A percentile compares a stretch with the other conserved stretches of the same genome.
Evolutionary conservation across 2,329 filamentous ascomycete species (phyloP).

Genomic region (Fusarium bactridioides): DNA sequence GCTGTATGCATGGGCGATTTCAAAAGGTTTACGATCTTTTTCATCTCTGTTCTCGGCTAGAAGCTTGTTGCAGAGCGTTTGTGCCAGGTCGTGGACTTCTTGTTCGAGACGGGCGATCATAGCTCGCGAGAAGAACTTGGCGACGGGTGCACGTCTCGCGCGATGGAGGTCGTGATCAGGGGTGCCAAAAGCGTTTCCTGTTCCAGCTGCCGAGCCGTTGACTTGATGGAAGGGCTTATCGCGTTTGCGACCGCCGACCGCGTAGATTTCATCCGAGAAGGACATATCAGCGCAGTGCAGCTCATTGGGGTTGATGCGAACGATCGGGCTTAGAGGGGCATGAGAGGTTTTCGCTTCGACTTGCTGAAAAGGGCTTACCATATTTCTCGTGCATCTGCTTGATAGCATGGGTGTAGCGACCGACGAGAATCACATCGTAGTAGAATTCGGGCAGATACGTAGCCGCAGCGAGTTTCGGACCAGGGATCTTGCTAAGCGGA

Average conservation of each 20-base stretch:
- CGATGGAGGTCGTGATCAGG: slow-evolving; percentile 12
- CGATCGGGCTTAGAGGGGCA: background rate
- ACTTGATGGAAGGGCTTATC: slow-evolving; percentile 15
- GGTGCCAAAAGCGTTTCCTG: background rate
- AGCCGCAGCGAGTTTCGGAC: slow-evolving; percentile 9
- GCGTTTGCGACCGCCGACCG: slow-evolving; percentile 14
- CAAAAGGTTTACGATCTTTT: background rate
- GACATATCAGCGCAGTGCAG: slow-evolving; percentile 13
- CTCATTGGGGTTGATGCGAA: slow-evolving; percentile 12
- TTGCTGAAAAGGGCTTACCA: background rate
- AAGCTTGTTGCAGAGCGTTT: slow-evolving; percentile 5
- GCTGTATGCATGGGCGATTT: slow-evolving; percentile 7
- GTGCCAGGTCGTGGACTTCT: slow-evolving; percentile 4
- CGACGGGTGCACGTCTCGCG: background rate
- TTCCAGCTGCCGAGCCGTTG: slow-evolving; percentile 2
- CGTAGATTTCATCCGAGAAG: slow-evolving; percentile 17
- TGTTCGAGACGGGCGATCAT: slow-evolving; percentile 4
- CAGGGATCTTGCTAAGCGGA: slow-evolving; percentile 9
- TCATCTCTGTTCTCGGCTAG: background rate
- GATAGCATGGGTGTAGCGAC: slow-evolving; percentile 16
- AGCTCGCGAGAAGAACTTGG: slow-evolving; percentile 16
- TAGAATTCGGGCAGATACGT: slow-evolving; percentile 21
- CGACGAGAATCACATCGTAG: slow-evolving; percentile 15
- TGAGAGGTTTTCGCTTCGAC: rapidly evolving
- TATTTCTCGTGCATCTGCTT: slow-evolving; percentile 18